Percentiles rank a stretch among this genome's conserved stretches.
Evolutionary conservation across 768 basidiomycete genomes (phyloP).

Genomic region (Psilocybe cubensis): DNA sequence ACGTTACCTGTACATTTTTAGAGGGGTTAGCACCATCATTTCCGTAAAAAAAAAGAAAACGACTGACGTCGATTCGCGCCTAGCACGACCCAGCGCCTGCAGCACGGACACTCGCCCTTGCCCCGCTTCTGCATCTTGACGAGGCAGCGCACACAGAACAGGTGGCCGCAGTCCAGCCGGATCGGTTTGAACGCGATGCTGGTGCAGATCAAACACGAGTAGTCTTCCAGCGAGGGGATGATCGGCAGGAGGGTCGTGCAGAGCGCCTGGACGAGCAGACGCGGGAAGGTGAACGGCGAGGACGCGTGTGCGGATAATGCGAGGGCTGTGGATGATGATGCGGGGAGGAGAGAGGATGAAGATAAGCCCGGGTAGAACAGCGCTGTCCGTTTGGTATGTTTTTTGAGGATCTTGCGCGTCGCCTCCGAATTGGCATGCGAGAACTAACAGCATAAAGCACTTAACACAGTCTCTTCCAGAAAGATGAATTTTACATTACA

Average conservation of each 20-base stretch:
- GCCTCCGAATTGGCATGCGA: conserved; percentile 87
- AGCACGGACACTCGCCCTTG: conserved; percentile 81
- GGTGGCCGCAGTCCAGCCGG: conserved; percentile 77
- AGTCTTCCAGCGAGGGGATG: conserved; percentile 82
- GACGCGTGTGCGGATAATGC: conserved; percentile 15
- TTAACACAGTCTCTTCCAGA: neutral
- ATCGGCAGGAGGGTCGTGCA: conserved; percentile 82
- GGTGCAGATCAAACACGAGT: conserved; percentile 86
- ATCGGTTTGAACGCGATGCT: conserved; percentile 93
- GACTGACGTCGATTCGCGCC: conserved; percentile 75
- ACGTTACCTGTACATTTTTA: conserved; percentile 59
- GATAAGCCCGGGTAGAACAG: conserved; percentile 58
- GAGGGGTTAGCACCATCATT: conserved; percentile 1
- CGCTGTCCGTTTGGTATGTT: conserved; percentile 89
- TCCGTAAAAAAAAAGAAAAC: neutral
- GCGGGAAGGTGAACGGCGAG: conserved; percentile 32
- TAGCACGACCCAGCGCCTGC: conserved; percentile 77
- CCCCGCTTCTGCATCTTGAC: conserved; percentile 91
- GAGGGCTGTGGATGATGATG: conserved; percentile 16
- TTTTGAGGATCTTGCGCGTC: conserved; percentile 91
- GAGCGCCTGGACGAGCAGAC: conserved; percentile 75
- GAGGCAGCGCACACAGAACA: conserved; percentile 79
- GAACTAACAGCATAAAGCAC: conserved; percentile 47
- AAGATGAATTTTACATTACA: conserved; percentile 7
- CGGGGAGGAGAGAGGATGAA: neutral